Percentiles rank a stretch among this genome's conserved stretches.
These are phyloP conservation scores for Claviceps sp. DNA, from an alignment of 2,329 filamentous ascomycete genomes.

Conservation along the genomic window DNA sequence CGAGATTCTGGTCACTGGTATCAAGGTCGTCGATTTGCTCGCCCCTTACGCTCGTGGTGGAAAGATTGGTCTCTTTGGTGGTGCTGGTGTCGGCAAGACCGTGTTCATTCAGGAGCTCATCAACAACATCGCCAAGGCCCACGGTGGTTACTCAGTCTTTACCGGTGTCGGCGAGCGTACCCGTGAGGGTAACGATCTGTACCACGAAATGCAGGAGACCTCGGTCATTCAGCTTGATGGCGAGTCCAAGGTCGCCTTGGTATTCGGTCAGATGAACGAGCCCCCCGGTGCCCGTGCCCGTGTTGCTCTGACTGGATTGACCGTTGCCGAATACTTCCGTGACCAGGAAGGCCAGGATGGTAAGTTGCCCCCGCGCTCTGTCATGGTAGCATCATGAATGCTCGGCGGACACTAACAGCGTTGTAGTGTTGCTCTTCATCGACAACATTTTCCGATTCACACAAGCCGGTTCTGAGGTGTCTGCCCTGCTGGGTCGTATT, in stretches of 20 bases:
- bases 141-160: conserved; percentile 99
- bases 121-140: conserved; percentile 99
- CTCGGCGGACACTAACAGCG: not conserved
- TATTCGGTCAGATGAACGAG: conserved; percentile 99
- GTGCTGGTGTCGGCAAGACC: conserved; percentile 99
- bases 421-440: conserved; percentile 87
- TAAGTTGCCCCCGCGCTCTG: conserved; percentile 25
- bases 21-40: conserved; percentile 99
- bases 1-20: conserved; percentile 96
- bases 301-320: conserved; percentile 90
- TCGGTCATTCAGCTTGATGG: conserved; percentile 98
- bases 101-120: conserved; percentile 99
- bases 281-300: conserved; percentile 98
- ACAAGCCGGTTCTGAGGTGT: conserved; percentile 99
- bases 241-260: conserved; percentile 97
- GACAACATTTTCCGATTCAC: conserved; percentile 99
- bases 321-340: conserved; percentile 73
- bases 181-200: conserved; percentile 99
- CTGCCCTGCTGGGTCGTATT: conserved; percentile 97
- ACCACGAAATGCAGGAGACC: conserved; percentile 99
- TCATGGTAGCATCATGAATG: not conserved
- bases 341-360: conserved; percentile 71
- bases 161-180: conserved; percentile 99
- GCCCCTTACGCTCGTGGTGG: conserved; percentile 99
- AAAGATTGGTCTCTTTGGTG: conserved; percentile 99